phyloP scores from a whole-genome alignment of 2,329 filamentous ascomycete species.

The Blastomyces parvus region DNA sequence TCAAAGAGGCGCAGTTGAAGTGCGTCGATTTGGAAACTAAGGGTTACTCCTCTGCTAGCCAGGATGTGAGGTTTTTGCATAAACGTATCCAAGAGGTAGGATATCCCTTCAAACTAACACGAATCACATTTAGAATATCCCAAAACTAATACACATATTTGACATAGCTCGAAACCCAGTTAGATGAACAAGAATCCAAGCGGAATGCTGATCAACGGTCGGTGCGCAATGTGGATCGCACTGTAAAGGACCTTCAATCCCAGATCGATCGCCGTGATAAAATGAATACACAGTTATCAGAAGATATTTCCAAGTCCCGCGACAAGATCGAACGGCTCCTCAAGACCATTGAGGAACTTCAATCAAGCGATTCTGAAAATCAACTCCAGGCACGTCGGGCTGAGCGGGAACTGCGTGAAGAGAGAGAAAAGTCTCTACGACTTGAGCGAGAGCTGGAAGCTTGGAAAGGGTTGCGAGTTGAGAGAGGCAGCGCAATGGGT shows the following conservation, averaged over 20 bases:
- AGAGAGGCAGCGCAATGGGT: constrained; percentile 41
- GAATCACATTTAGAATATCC: background rate
- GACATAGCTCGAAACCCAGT: constrained; percentile 69
- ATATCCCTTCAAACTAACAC: constrained; percentile 15
- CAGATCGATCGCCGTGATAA: constrained; percentile 94
- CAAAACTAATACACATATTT: constrained; percentile 18
- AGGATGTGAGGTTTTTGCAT: constrained; percentile 90
- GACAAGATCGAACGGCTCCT: constrained; percentile 89
- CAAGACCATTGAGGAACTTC: constrained; percentile 84
- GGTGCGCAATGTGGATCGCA: constrained; percentile 84
- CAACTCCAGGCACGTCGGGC: constrained; percentile 76
- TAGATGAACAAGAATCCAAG: constrained; percentile 72
- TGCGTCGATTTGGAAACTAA: constrained; percentile 94
- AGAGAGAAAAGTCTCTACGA: constrained; percentile 67
- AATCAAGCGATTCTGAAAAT: constrained; percentile 70
- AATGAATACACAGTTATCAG: constrained; percentile 65
- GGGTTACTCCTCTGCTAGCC: constrained; percentile 86
- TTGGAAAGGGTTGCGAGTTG: constrained; percentile 62
- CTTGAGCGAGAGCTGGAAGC: constrained; percentile 84
- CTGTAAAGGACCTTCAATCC: constrained; percentile 81
- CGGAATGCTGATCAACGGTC: constrained; percentile 74
- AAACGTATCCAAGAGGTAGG: constrained; percentile 90
- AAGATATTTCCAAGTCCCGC: constrained; percentile 74
- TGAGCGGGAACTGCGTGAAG: constrained; percentile 82
- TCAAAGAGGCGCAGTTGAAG: constrained; percentile 82